Evolutionary conservation across 805 yeast genomes (phyloP), one percentile per base, ranked within the genome.

Genomic region (Kluyveromyces aestuarii): DNA sequence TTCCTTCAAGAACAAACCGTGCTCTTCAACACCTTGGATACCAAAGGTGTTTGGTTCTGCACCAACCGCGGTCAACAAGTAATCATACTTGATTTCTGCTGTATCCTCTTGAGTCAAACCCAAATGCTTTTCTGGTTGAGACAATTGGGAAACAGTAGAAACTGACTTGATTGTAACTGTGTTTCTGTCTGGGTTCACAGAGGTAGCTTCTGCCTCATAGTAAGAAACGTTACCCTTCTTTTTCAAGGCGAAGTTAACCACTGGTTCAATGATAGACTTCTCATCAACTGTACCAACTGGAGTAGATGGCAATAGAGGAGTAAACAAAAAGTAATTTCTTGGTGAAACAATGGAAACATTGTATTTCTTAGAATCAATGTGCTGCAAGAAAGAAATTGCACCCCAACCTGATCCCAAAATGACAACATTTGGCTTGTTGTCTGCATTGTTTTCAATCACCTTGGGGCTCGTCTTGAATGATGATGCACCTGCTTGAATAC

Each of bases 361-460:
- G 74, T 87, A 90, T 68, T 84, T 80, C 50, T 87, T 76, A 46
- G 96, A 82, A 66, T 90, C 96, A 62, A 90, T 77, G 64, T 82
- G 79, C 72, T 85, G 86, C 66, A 90, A 76, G 58, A 88, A 75
- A 7, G 96, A 82, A 49, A 89, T 86, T 11, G 95, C 82, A 57
- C 96, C 97, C 97, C 97, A 90, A 48, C 97, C 97, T 14, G 95
- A 81, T 50, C 93, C 93, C 61, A 79, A 79, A 64, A 76, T 81
- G 40, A 89, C 95, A 39, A 72, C 64, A 46, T 67, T 67, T 52
- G 72, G 72, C 57, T 69, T 72, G 45, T 66, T 63, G 46, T 62
- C 57, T 40, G 50, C 38, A 18, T 54, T 52, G 45, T 55, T 55
- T 43, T 66, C 66, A 49, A 71, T 67, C 48, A 69, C 58, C 51